Evolutionary conservation across 2,329 filamentous ascomycete genomes (phyloP).

Genomic region (Coniochaeta hoffmannii): DNA sequence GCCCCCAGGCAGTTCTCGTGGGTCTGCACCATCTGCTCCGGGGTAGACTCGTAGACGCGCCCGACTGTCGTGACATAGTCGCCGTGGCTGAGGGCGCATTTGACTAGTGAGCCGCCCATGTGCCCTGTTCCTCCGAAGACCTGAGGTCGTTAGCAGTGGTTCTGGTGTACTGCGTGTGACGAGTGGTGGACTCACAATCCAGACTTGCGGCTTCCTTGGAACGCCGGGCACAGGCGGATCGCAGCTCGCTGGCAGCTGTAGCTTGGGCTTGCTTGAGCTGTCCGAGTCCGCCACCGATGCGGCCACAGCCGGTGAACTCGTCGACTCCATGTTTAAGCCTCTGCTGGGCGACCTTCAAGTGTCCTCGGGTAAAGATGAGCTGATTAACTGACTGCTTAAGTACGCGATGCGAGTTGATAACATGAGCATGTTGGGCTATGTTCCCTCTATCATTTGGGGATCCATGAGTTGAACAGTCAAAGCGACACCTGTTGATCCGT

Average conservation of each 20-base stretch:
- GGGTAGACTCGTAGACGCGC: slow-evolving; percentile 68
- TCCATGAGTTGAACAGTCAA: neutral
- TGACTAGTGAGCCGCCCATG: slow-evolving; percentile 85
- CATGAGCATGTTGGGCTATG: neutral
- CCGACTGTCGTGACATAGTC: slow-evolving; percentile 86
- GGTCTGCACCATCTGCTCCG: slow-evolving; percentile 63
- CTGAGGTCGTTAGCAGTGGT: slow-evolving; percentile 30
- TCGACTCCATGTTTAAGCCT: neutral
- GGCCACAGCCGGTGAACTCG: neutral
- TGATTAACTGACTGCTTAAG: slow-evolving; percentile 7
- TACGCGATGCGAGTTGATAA: neutral
- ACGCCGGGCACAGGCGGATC: slow-evolving; percentile 70
- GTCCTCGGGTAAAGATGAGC: neutral
- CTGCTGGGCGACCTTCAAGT: neutral
- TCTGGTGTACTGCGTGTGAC: slow-evolving; percentile 2
- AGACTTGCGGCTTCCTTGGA: slow-evolving; percentile 69
- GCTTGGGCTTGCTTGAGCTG: slow-evolving; percentile 25
- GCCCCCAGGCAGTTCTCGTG: slow-evolving; percentile 68
- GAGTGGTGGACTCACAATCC: slow-evolving; percentile 59
- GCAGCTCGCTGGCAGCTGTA: slow-evolving; percentile 72
- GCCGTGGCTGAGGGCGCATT: slow-evolving; percentile 69
- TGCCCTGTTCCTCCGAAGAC: slow-evolving; percentile 96
- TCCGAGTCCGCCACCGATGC: neutral
- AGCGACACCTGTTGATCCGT: too few species aligned
- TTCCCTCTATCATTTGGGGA: neutral